Evolutionary conservation across 2,329 filamentous ascomycete species (phyloP).

Genomic region (Trichoderma simmonsii): DNA sequence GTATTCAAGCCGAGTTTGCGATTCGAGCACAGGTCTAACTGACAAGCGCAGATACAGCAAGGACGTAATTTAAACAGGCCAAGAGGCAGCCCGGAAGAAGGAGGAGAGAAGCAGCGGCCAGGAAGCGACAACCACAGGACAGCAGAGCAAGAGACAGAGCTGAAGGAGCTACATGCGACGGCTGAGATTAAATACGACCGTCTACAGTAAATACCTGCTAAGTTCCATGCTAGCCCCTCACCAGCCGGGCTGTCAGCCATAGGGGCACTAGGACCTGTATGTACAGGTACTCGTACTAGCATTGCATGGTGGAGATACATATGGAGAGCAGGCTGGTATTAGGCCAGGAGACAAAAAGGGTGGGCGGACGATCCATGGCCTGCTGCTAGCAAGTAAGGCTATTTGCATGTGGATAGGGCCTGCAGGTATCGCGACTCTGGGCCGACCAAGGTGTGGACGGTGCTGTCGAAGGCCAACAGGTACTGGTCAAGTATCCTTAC

Average conservation of each 20-base stretch:
- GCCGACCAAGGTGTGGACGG: neutral
- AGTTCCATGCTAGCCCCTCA: no score
- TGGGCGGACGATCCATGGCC: conserved; percentile 4
- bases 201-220: no score
- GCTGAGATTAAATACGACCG: conserved; percentile 16
- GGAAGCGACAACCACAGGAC: neutral
- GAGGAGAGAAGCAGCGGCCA: neutral
- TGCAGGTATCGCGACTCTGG: neutral
- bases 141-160: neutral
- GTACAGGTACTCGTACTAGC: no score
- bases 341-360: neutral
- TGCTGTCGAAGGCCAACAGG: neutral
- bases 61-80: neutral
- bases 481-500: neutral
- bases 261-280: conserved; percentile 2
- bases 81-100: neutral
- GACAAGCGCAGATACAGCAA: no score
- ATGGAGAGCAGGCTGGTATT: no score
- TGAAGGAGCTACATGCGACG: conserved; percentile 13
- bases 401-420: neutral
- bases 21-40: neutral
- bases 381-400: neutral
- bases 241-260: conserved; percentile 1
- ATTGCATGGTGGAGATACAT: neutral
- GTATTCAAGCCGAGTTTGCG: neutral